Percentiles rank a stretch among this genome's conserved stretches.
phyloP scores from a whole-genome alignment of 371 early-diverging fungal species.

The Mucor irregularis region DNA sequence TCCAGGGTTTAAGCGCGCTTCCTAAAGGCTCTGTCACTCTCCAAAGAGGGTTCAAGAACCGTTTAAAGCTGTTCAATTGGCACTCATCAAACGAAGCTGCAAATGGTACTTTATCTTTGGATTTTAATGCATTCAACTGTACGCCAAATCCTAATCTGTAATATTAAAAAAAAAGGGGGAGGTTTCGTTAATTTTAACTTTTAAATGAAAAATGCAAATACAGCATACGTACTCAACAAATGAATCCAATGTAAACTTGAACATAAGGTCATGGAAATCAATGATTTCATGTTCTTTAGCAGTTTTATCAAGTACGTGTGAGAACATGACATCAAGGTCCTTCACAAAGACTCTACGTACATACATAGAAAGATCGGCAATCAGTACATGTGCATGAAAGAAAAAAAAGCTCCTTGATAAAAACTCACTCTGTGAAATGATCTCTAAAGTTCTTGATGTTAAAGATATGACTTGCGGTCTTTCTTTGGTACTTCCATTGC shows the following conservation, averaged over 20 bases:
- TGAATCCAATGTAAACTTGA: conserved; percentile 60
- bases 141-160: conserved; percentile 48
- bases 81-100: conserved; percentile 52
- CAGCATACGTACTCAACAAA: conserved; percentile 35
- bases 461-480: conserved; percentile 53
- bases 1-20: conserved; percentile 29
- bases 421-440: conserved; percentile 42
- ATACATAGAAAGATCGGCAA: background rate
- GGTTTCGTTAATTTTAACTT: too few relatives aligned
- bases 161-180: background rate
- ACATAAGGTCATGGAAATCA: conserved; percentile 62
- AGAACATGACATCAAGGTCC: conserved; percentile 26
- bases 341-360: conserved; percentile 34
- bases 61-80: conserved; percentile 41
- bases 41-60: conserved; percentile 58
- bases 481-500: conserved; percentile 42
- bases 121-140: conserved; percentile 37
- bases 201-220: background rate
- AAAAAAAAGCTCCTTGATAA: background rate
- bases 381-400: background rate
- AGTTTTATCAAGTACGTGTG: conserved; percentile 36
- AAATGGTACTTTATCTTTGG: conserved; percentile 42
- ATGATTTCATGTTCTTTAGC: conserved; percentile 29
- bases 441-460: conserved; percentile 56
- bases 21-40: conserved; percentile 38